Percentiles rank a stretch among this genome's conserved stretches.
These are phyloP conservation scores for Diaporthe vexans DNA, from an alignment of 2,329 filamentous ascomycete genomes.

Conservation along the genomic window DNA sequence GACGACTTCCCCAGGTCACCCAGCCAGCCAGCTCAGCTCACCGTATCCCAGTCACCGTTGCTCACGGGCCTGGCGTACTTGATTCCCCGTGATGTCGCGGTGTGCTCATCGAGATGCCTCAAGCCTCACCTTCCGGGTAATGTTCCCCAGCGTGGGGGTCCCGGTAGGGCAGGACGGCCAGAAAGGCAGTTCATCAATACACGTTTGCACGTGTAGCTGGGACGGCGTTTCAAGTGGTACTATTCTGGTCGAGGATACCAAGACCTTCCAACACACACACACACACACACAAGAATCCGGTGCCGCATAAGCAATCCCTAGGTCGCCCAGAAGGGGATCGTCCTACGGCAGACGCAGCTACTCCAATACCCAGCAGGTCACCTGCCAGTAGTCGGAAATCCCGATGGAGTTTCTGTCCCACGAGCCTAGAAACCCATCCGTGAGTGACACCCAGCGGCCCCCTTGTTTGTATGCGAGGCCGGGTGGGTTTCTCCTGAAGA, in stretches of 20 bases:
- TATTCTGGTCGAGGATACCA: conserved; percentile 5
- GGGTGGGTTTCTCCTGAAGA: background rate
- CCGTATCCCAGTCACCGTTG: background rate
- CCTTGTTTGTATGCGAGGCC: background rate
- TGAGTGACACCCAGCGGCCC: background rate
- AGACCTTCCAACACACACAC: background rate
- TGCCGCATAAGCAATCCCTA: background rate
- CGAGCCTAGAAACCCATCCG: background rate
- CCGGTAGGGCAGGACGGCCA: background rate
- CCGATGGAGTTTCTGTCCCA: background rate
- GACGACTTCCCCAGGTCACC: background rate
- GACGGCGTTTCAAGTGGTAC: conserved; percentile 24
- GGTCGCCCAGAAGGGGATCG: background rate
- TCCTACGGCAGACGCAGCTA: background rate
- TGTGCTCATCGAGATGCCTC: conserved; percentile 17
- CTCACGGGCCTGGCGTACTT: background rate
- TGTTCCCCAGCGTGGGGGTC: conserved; percentile 3
- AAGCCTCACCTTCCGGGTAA: conserved; percentile 11
- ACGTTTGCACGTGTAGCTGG: conserved; percentile 1
- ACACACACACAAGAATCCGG: background rate
- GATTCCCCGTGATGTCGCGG: background rate
- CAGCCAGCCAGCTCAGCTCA: background rate
- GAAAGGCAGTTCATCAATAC: background rate
- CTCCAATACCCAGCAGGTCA: background rate
- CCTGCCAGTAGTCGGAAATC: conserved; percentile 22